phyloP scores from a whole-genome alignment of 1,139 yeast species.

The Geotrichum bryndzae region DNA sequence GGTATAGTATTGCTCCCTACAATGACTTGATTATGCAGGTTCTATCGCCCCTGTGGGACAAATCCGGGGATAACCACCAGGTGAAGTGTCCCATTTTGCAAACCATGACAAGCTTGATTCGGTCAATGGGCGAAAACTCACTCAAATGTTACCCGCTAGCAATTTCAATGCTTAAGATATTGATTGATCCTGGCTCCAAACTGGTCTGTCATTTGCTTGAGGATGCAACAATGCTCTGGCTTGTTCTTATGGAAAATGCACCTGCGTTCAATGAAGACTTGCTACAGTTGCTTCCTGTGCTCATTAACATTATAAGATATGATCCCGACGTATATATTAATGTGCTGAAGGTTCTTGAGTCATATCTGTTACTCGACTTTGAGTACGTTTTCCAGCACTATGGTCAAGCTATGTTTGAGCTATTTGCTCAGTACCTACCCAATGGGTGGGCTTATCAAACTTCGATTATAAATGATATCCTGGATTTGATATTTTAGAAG shows the following conservation, averaged over 20 bases:
- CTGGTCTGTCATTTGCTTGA: slow-evolving; percentile 63
- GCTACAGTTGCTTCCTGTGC: slow-evolving; percentile 42
- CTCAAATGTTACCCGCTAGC: slow-evolving; percentile 55
- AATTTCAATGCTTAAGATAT: slow-evolving; percentile 55
- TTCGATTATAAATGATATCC: too few species aligned
- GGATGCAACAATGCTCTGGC: slow-evolving; percentile 88
- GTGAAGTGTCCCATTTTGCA: slow-evolving; percentile 65
- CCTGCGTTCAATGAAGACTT: slow-evolving; percentile 39
- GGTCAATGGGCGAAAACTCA: slow-evolving; percentile 61
- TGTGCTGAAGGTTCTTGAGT: slow-evolving; percentile 60
- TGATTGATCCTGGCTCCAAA: slow-evolving; percentile 61
- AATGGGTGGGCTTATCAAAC: too few species aligned
- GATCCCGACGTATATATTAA: slow-evolving; percentile 75
- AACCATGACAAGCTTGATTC: slow-evolving; percentile 56
- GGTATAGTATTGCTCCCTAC: slow-evolving; percentile 27
- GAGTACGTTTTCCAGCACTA: slow-evolving; percentile 19
- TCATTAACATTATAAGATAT: slow-evolving; percentile 47
- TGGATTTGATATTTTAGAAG: slow-evolving; percentile 24
- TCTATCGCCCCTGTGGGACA: slow-evolving; percentile 73
- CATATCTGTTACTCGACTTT: slow-evolving; percentile 60
- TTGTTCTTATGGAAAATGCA: slow-evolving; percentile 55
- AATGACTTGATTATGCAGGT: slow-evolving; percentile 49
- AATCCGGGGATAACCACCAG: slow-evolving; percentile 54
- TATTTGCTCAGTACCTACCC: slow-evolving; percentile 52
- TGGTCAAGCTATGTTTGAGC: slow-evolving; percentile 42